Conservation (phyloP, 2,329 filamentous ascomycete genomes). For the Aschersonia sp. region DNA sequence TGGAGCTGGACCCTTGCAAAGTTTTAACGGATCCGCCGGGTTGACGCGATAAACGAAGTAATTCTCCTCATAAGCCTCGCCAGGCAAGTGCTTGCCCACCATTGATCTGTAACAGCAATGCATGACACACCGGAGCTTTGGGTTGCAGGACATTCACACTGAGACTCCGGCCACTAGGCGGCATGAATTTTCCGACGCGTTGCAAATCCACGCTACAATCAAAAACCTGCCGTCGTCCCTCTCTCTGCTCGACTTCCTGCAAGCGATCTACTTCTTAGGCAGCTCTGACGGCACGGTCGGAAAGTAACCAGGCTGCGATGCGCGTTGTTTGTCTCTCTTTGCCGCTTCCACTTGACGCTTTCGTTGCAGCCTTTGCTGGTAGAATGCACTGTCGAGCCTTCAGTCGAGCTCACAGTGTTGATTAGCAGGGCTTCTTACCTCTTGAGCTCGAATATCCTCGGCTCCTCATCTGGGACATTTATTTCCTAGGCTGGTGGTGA, state of each 20-base stretch:
- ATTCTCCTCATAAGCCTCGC: too few relatives aligned
- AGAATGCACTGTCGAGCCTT: conserved; percentile 50
- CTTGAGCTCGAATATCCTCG: conserved; percentile 71
- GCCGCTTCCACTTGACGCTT: conserved; percentile 39
- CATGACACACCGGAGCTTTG: too few relatives aligned
- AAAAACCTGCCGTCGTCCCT: not conserved
- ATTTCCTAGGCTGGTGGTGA: conserved; percentile 3
- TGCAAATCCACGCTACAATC: not conserved
- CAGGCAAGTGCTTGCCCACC: too few relatives aligned
- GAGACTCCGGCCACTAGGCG: too few relatives aligned
- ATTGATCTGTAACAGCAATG: too few relatives aligned
- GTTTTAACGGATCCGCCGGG: too few relatives aligned
- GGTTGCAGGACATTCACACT: too few relatives aligned
- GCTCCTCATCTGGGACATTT: conserved; percentile 41
- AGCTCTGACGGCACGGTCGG: conserved; percentile 64
- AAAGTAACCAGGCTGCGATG: conserved; percentile 67
- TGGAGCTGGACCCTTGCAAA: too few relatives aligned
- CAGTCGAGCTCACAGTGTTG: too few relatives aligned
- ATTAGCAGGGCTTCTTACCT: conserved; percentile 35
- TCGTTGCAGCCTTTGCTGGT: conserved; percentile 68
- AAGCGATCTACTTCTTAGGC: conserved; percentile 17
- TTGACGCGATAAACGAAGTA: too few relatives aligned
- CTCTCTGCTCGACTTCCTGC: not conserved
- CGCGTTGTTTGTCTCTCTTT: conserved; percentile 65
- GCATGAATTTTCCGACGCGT: too few relatives aligned